Base-by-base conservation (phyloP, 2,329 filamentous ascomycete species). In the Chaetomium globosum region DNA sequence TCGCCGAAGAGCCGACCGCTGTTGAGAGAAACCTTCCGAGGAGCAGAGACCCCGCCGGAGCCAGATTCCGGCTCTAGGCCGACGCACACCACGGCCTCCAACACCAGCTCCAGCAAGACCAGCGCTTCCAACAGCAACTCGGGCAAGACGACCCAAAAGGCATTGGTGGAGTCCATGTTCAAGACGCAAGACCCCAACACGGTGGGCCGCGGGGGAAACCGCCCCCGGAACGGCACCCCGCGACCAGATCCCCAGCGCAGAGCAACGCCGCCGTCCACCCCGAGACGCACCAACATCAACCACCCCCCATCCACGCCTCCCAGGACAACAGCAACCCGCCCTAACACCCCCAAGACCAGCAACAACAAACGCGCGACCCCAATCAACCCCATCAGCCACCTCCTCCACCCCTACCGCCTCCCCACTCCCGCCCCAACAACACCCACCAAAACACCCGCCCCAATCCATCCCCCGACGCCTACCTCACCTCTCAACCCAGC, bases 281-380 rank as follows among this genome's bases (percentile, higher is more conserved):
- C 59, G 2, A 54, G 21, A 8, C 10, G n/a, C 36, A 9, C 7
- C 28, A 33, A 70, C 16, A 71, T 76, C 28, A 73, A 72, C 28
- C 73, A 68, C 46, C 70, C 76, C 21, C 71, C 75, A 76, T 79
- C 48, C 74, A 43, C 39, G 19, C 39, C 39, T 19, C 39, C 39
- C 39, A 43, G 7, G 19, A 7, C 16, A 19, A 43, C 52, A 54
- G 33, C 51, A 70, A 72, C 19, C 36, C 3, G 16, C 36, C 12
- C 12, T 39, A 12, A 2, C 9, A 31, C n/a, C n/a, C 78, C 79
- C 0, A 78, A 77, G 0, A 74, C 82, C 10, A 52, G 75, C 12
- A 96, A 93, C 0, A 89, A 92, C 0, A 94, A 97, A 77, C 87
- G 85, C 66, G 85, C 89, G 2, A 87, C 92, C 0, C 89, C 91